These are phyloP conservation scores for Lodderomyces jiufengensis DNA, from an alignment of 1,139 yeast genomes.

Conservation along the genomic window DNA sequence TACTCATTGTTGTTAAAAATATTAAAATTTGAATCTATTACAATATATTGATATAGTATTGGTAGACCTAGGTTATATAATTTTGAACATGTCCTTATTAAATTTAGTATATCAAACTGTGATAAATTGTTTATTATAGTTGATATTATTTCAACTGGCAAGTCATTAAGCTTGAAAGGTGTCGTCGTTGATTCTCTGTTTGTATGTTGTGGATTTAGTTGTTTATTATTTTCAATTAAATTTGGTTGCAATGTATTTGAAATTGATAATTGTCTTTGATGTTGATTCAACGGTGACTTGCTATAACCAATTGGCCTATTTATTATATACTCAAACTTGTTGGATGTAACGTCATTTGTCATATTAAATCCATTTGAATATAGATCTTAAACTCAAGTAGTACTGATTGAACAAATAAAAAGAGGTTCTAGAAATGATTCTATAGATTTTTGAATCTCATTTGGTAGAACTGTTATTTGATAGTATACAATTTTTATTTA, in stretches of 20 bases:
- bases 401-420: too few species aligned
- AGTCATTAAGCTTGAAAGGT: conserved; percentile 16
- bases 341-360: neutral
- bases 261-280: neutral
- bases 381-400: too few species aligned
- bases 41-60: conserved; percentile 34
- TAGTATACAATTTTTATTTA: too few species aligned
- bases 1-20: conserved; percentile 32
- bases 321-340: neutral
- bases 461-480: too few species aligned
- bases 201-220: conserved; percentile 1
- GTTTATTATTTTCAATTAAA: too few species aligned
- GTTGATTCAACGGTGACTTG: conserved; percentile 19
- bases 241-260: too few species aligned
- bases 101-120: conserved; percentile 39
- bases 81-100: conserved; percentile 28
- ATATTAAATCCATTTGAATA: too few species aligned
- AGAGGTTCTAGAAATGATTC: neutral
- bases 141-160: conserved; percentile 39
- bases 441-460: too few species aligned
- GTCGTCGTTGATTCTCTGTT: conserved; percentile 1
- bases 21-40: conserved; percentile 37
- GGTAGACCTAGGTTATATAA: conserved; percentile 30
- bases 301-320: conserved; percentile 28
- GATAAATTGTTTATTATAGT: conserved; percentile 31